Base-by-base conservation (phyloP, 2,329 filamentous ascomycete species). In the Magnaporthiopsis incrustans region DNA sequence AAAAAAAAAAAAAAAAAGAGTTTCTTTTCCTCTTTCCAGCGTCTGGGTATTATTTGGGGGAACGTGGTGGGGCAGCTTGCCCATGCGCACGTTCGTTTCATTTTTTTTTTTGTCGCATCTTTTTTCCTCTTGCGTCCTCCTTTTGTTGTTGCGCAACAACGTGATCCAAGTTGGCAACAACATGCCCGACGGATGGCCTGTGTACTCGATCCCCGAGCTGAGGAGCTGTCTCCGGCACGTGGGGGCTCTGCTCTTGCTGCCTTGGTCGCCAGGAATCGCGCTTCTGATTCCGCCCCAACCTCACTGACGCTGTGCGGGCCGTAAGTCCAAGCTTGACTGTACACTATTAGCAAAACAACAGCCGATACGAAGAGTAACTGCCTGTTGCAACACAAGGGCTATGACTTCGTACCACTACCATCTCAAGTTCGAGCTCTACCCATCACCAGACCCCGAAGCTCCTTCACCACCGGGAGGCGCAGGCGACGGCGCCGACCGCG, bases 391-490 rank as follows among this genome's bases (percentile, higher is more conserved):
- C 18, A 50, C 18, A 50, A 50, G 44, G 18, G 77, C 71, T 77
- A 86, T 86, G 84, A 81, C 82, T 77, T 81, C 81, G 35, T 87
- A 86, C 72, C 85, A 84, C 68, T 89, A 88, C 70, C 85, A 89
- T 69, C 71, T 89, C n/a, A 87, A 84, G 69, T 82, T 89, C 70
- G 86, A 89, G 76, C 78, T 89, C 57, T 89, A 88, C 72, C 74
- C 79, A 58, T 79, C 76, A 66, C 73, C 78, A 60, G 73, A 77
- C 62, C 78, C 79, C 4, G 71, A 69, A 1, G 59, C 65, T 30
- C 67, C 60, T 66, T 58, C 61, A 63, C 56, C 63, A 61, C 44
- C 44, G 18, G 44, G 44, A 22, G 44, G 44, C 3, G 22, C 22
- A n/a, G 18, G 44, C 44, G 22, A n/a, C 44, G 22, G n/a, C 44